Evolutionary conservation across 2,329 filamentous ascomycete genomes (phyloP).

Genomic region (Talaromyces marneffei): DNA sequence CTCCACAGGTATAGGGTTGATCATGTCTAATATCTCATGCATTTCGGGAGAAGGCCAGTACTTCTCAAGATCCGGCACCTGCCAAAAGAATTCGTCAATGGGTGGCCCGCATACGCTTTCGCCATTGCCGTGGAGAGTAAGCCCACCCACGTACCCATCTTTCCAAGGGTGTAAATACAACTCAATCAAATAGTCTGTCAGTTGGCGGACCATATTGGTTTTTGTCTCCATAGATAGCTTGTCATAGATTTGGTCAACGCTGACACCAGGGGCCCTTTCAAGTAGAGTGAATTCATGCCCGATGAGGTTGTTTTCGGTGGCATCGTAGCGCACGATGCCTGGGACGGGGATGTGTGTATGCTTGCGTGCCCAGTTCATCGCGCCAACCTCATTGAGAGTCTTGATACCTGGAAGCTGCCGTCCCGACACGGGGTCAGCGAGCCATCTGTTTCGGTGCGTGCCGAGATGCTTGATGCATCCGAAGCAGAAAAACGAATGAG

Average conservation of each 20-base stretch:
- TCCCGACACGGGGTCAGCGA: slow-evolving; percentile 24
- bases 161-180: slow-evolving; percentile 24
- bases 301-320: slow-evolving; percentile 23
- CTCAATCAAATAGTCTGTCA: slow-evolving; percentile 27
- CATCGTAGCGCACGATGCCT: slow-evolving; percentile 25
- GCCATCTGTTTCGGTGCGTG: neutral
- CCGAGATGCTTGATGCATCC: neutral
- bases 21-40: slow-evolving; percentile 1
- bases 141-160: slow-evolving; percentile 22
- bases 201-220: slow-evolving; percentile 24
- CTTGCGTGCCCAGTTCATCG: slow-evolving; percentile 30
- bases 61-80: slow-evolving; percentile 24
- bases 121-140: slow-evolving; percentile 11
- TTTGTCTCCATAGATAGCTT: slow-evolving; percentile 17
- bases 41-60: slow-evolving; percentile 22
- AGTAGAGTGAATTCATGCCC: slow-evolving; percentile 33
- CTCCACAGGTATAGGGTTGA: slow-evolving; percentile 7
- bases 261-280: slow-evolving; percentile 22
- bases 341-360: slow-evolving; percentile 34
- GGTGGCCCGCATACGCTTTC: slow-evolving; percentile 21
- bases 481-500: slow-evolving; percentile 6
- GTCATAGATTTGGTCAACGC: slow-evolving; percentile 26
- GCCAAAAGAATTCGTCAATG: slow-evolving; percentile 37
- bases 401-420: slow-evolving; percentile 33
- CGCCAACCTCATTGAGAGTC: slow-evolving; percentile 33